phyloP scores from a whole-genome alignment of 176 grass and related monocot species.

The Oryza nivara region DNA sequence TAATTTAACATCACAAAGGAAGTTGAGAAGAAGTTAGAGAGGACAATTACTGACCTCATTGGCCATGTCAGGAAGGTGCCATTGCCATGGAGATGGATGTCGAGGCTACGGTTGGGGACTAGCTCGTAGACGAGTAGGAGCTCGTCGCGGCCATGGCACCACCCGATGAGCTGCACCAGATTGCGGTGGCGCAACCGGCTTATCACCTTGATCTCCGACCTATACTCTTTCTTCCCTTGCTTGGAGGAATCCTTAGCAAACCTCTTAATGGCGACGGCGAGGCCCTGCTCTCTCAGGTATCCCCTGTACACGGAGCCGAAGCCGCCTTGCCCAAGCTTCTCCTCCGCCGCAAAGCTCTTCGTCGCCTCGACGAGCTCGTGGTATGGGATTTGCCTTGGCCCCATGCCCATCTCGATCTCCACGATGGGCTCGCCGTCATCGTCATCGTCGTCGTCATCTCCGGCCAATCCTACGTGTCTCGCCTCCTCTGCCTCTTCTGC shows the following conservation, averaged over 20 bases:
- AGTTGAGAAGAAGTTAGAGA: neutral
- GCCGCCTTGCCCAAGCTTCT: conserved; percentile 75
- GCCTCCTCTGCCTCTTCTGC: neutral
- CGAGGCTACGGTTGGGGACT: conserved; percentile 45
- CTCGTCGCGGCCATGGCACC: conserved; percentile 39
- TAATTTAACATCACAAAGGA: neutral
- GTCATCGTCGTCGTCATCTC: neutral
- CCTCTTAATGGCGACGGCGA: conserved; percentile 53
- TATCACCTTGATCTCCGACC: conserved; percentile 56
- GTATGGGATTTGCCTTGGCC: conserved; percentile 44
- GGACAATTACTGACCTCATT: conserved; percentile 3
- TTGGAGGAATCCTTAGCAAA: conserved; percentile 39
- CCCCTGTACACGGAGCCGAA: conserved; percentile 53
- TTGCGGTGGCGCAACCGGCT: conserved; percentile 40
- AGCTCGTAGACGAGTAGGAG: conserved; percentile 45
- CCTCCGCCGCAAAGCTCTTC: conserved; percentile 37
- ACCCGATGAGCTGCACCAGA: conserved; percentile 43
- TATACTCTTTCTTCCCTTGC: conserved; percentile 57
- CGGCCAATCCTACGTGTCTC: neutral
- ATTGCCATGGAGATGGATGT: conserved; percentile 42
- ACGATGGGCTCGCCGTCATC: conserved; percentile 11
- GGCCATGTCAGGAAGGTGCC: conserved; percentile 43
- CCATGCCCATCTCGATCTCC: conserved; percentile 46
- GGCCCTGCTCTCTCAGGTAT: conserved; percentile 5
- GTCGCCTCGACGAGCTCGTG: conserved; percentile 42